Conservation (phyloP, 176 grass and related monocot genomes). For the Carex pumila region DNA sequence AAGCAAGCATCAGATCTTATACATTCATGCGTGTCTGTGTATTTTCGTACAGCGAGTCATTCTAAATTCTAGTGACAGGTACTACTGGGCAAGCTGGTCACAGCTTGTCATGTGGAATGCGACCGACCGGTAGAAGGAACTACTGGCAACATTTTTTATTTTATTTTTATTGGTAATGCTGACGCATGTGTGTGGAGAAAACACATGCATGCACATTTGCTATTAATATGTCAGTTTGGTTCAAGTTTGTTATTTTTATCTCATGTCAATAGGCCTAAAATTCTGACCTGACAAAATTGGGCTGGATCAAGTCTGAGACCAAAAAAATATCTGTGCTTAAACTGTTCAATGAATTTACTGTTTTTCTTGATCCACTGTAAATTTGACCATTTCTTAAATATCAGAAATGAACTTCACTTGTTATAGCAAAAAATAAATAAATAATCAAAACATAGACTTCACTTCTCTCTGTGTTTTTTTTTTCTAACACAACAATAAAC, state of each 20-base stretch:
- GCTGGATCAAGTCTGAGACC: background rate
- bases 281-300: background rate
- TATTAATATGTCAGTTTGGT: background rate
- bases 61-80: background rate
- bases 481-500: conserved; percentile 19
- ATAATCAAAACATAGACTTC: background rate
- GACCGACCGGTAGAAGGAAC: background rate
- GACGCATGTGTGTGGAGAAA: background rate
- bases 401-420: background rate
- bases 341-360: background rate
- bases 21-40: background rate
- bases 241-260: conserved; percentile 4
- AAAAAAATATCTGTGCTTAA: background rate
- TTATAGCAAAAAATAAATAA: background rate
- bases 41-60: background rate
- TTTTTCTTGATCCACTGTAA: conserved; percentile 7
- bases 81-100: background rate
- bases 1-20: background rate
- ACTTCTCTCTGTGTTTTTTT: background rate
- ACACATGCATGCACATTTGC: background rate
- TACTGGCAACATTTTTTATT: background rate
- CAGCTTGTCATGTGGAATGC: background rate
- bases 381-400: conserved; percentile 6
- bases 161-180: background rate
- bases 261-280: background rate